Percentiles rank a stretch among this genome's conserved stretches.
Evolutionary conservation across 805 yeast genomes (phyloP).

Genomic region (Ogataea chonburiensis): DNA sequence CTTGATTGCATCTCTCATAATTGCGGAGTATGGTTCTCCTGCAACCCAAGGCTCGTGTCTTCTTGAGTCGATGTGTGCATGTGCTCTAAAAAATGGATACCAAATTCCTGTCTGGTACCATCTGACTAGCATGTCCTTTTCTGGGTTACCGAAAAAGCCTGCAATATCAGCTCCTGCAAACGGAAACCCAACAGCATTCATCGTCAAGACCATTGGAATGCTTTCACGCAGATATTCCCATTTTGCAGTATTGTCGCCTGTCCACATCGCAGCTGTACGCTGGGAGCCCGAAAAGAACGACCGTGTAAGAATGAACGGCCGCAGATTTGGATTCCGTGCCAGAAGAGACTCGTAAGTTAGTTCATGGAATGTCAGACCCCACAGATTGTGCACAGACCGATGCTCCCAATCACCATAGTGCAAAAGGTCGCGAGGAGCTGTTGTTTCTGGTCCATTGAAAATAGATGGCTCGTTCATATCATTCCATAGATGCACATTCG

Average conservation of each 20-base stretch:
- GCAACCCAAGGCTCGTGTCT: conserved; percentile 92
- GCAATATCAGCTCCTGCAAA: conserved; percentile 97
- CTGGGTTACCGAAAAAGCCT: conserved; percentile 92
- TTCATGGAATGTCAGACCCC: conserved; percentile 78
- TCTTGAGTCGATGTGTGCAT: conserved; percentile 91
- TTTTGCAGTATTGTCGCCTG: conserved; percentile 92
- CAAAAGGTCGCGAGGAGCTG: conserved; percentile 77
- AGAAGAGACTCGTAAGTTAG: conserved; percentile 69
- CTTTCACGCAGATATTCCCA: conserved; percentile 86
- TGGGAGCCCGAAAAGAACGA: conserved; percentile 91
- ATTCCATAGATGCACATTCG: conserved; percentile 86
- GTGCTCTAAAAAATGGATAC: conserved; percentile 96
- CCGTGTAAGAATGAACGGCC: conserved; percentile 89
- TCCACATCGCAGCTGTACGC: conserved; percentile 91
- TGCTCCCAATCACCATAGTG: conserved; percentile 86
- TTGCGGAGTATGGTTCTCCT: conserved; percentile 67
- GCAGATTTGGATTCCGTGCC: conserved; percentile 47
- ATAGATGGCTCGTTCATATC: conserved; percentile 98
- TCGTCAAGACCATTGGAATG: conserved; percentile 83
- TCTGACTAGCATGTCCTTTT: conserved; percentile 73
- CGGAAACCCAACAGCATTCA: conserved; percentile 82
- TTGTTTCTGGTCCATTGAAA: conserved; percentile 91
- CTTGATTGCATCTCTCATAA: conserved; percentile 67
- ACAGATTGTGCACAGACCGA: conserved; percentile 84
- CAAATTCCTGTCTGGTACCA: conserved; percentile 97